Base-by-base conservation (phyloP, 2,329 filamentous ascomycete genomes). In the Lithohypha guttulata region DNA sequence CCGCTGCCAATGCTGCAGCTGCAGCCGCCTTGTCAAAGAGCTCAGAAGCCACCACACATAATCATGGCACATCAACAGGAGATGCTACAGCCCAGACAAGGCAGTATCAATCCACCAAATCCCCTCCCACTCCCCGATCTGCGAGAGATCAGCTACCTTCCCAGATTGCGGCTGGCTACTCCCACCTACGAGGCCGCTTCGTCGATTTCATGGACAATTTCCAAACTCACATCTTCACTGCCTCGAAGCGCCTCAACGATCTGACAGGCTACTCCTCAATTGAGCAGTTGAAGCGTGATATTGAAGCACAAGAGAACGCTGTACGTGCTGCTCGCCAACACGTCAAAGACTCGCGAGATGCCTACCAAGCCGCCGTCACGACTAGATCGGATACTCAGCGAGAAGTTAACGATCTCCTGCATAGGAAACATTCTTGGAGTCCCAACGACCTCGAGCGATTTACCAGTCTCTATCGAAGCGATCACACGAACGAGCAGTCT, bases 191-290 rank as follows among this genome's bases (percentile, higher is more conserved):
- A 14, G 42, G 75, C 50, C 67, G 70, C 40, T 75, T 91, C 57
- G 75, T 73, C 33, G 61, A 71, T 41, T 66, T 93, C 57, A 93
- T 96, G 84, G 91, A 98, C 64, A 79, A 84, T 47, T 59, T 95
- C 14, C 85, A 96, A 56, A 75, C 80, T 21, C 86, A 89, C 52
- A 72, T 93, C 31, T 81, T 94, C 48, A 73, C 81, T 36, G 87
- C 87, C 3, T 84, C 84, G 2, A 84, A 91, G 57, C 81, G 83
- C 43, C 75, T 98, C 61, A 98, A 95, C 61, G 84, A 87, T 53
- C 75, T 95, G 39, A 98, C 91, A 2, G 91, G 91, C 49, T 98
- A 96, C 66, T 82, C 83, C 1, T 78, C 81, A 29, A 96, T 98
- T 59, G 87, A 95, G 59, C 68, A 75, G 17, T 74, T 98, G 50